Base-by-base conservation (phyloP, 1,139 yeast genomes). In the Suhomyces taliae region DNA sequence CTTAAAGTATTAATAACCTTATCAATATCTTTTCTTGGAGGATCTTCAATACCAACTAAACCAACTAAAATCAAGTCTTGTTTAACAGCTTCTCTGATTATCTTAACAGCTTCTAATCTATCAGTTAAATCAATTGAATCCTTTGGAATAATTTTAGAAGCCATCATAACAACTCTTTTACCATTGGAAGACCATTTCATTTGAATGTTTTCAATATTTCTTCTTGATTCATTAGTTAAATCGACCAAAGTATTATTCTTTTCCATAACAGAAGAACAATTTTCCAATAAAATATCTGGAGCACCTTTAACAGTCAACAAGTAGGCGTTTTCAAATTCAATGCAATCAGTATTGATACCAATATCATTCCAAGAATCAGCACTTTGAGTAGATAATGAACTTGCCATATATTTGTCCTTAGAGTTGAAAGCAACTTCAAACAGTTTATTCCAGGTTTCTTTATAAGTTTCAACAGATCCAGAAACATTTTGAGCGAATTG, bases 31-130 rank as follows among this genome's bases (percentile, higher is more conserved):
- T 67, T 69, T 53, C 78, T 68, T 39, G 80, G 81, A 10, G 83
- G 83, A 54, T 79, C 83, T 39, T 72, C 70, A 37, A 79, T 74
- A 26, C 79, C 82, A 36, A 77, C 60, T 42, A 79, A 50, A 8
- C 83, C 83, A 35, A 69, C 62, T 37, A 78, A 62, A 2, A 62
- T 59, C 41, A 68, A 54, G 15, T 56, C 58, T 5, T 48, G 37
- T 7, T 50, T 37, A n/a, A 57, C 47, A 14, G 54, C 46, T 4
- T 58, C 53, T 32, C 44, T 46, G 32, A 56, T 41, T 10, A 35
- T 31, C 40, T 46, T 46, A 34, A 47, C 44, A 5, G 52, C 41
- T 43, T 53, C 41, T 40, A 46, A 37, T 29, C 39, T 41, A 33
- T 50, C 52, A 15, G 27, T 8, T 14, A 50, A 40, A 32, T 44